phyloP scores from a whole-genome alignment of 495 filamentous ascomycete species.

The Lichina pygmaea region DNA sequence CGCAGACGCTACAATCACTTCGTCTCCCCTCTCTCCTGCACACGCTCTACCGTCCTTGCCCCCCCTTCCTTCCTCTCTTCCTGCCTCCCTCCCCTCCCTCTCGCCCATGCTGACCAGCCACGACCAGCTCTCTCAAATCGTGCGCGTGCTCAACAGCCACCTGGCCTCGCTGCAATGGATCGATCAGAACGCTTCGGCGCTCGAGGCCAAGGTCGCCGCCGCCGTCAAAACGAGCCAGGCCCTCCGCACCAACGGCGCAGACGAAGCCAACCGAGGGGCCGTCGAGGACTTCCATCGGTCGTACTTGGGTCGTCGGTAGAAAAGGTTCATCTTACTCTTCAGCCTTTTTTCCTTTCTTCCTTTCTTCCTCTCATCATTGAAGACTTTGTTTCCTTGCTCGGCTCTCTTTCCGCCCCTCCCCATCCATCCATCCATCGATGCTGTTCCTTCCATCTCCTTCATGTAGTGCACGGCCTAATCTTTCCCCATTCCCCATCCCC shows the following conservation, averaged over 20 bases:
- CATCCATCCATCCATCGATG: no score
- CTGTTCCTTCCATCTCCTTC: no score
- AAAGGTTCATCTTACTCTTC: neutral
- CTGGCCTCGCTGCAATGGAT: conserved; percentile 73
- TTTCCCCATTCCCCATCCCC: no score
- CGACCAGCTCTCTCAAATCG: conserved; percentile 63
- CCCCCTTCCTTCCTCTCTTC: neutral
- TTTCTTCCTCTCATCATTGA: no score
- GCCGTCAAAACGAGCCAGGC: conserved; percentile 50
- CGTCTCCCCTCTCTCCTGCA: conserved; percentile 3
- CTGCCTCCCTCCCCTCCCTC: neutral
- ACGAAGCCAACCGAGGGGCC: conserved; percentile 31
- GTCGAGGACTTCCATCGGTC: conserved; percentile 65
- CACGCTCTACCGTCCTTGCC: conserved; percentile 3
- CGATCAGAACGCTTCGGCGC: conserved; percentile 52
- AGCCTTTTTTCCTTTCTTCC: neutral
- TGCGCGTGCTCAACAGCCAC: conserved; percentile 79
- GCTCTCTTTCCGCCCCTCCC: neutral
- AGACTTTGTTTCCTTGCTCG: neutral
- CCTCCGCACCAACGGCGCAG: conserved; percentile 31
- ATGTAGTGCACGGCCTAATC: no score
- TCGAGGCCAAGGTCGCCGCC: conserved; percentile 50
- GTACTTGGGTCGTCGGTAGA: conserved; percentile 31
- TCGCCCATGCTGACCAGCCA: neutral
- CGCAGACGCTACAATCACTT: no score